Conservation (phyloP, 1,284 basidiomycete genomes). For the Ustilago cynodontis region DNA sequence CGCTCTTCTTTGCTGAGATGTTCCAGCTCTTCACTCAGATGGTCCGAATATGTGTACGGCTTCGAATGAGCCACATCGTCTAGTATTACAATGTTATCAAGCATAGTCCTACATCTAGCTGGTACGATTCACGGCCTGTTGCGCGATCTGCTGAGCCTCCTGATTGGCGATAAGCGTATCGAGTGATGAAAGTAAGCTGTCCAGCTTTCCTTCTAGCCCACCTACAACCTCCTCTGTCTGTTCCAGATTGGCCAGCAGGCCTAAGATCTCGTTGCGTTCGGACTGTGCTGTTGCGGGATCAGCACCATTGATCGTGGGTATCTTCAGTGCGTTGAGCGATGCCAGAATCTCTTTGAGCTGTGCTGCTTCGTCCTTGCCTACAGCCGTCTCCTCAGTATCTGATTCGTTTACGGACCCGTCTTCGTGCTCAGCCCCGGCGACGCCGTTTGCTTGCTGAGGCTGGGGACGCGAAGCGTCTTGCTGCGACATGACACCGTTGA, state of each 20-base stretch:
- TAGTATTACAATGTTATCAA: constrained; percentile 3
- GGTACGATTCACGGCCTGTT: constrained; percentile 25
- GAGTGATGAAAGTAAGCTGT: constrained; percentile 38
- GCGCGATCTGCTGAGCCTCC: constrained; percentile 41
- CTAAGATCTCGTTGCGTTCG: constrained; percentile 45
- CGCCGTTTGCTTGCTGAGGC: constrained; percentile 18
- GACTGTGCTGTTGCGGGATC: constrained; percentile 28
- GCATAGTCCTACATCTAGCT: constrained; percentile 4
- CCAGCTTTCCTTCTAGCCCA: constrained; percentile 45
- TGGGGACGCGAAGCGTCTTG: constrained; percentile 4
- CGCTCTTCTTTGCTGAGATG: background rate
- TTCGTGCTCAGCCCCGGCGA: background rate
- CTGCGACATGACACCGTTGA: constrained; percentile 41
- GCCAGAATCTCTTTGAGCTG: constrained; percentile 49
- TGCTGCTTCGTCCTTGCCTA: constrained; percentile 32
- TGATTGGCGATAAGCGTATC: constrained; percentile 42
- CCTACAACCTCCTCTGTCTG: constrained; percentile 51
- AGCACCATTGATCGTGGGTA: constrained; percentile 30
- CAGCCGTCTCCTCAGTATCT: background rate
- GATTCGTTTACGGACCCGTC: background rate
- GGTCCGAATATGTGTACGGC: background rate
- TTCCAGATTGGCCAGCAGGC: constrained; percentile 43
- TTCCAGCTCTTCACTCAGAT: background rate
- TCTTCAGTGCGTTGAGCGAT: constrained; percentile 42
- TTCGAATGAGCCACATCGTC: constrained; percentile 2